A percentile compares a stretch with the other conserved stretches of the same genome.
Evolutionary conservation across 352 stramenopile species (phyloP).

Genomic region (Peronospora farinosa): DNA sequence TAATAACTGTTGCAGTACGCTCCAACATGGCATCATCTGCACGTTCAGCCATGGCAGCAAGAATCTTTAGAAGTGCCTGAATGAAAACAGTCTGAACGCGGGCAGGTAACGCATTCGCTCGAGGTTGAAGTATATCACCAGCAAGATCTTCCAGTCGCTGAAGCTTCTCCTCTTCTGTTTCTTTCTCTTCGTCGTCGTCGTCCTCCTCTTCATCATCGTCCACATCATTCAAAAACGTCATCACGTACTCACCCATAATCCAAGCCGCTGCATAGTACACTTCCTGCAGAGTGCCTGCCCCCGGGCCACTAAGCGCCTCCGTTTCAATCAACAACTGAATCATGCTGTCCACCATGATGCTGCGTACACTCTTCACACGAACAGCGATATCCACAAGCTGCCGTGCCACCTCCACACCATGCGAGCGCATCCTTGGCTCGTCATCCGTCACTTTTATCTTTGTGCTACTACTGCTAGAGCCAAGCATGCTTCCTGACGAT

Average conservation of each 20-base stretch:
- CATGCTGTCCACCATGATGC: conserved; percentile 92
- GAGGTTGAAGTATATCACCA: conserved; percentile 74
- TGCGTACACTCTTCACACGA: conserved; percentile 93
- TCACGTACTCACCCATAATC: conserved; percentile 97
- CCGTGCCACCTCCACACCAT: conserved; percentile 84
- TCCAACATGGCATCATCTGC: conserved; percentile 78
- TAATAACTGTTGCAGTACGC: conserved; percentile 76
- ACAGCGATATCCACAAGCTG: conserved; percentile 97
- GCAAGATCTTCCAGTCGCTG: conserved; percentile 80
- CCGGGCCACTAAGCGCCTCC: conserved; percentile 63
- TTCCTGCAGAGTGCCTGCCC: conserved; percentile 85
- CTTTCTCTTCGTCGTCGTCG: conserved; percentile 68
- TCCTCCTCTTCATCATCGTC: conserved; percentile 70
- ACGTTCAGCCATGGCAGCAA: conserved; percentile 68
- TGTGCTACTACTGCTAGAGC: conserved; percentile 17
- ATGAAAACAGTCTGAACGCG: conserved; percentile 93
- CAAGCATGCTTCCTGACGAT: conserved; percentile 43
- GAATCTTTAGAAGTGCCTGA: conserved; percentile 89
- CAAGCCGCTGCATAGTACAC: conserved; percentile 94
- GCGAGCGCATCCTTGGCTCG: conserved; percentile 32
- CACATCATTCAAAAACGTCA: conserved; percentile 85
- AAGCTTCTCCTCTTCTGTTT: conserved; percentile 77
- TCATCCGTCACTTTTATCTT: conserved; percentile 23
- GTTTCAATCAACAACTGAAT: conserved; percentile 90
- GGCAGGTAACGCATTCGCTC: conserved; percentile 71